Base-by-base conservation (phyloP, 768 basidiomycete genomes). In the Amylocystis lapponica region DNA sequence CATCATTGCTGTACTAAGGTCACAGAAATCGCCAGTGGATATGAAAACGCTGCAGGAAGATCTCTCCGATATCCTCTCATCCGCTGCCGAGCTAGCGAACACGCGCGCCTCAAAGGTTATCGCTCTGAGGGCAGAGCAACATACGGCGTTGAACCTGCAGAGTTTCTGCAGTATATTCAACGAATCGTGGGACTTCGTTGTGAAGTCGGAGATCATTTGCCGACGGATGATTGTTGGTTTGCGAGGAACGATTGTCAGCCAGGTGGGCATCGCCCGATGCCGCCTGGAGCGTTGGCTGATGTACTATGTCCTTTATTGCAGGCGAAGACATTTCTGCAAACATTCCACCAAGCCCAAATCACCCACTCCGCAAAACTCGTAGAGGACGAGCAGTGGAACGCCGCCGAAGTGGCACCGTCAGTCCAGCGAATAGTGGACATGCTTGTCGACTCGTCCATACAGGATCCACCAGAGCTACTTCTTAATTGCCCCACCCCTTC, bases 381-480 rank as follows among this genome's bases (percentile, higher is more conserved):
- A 7, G 93, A 98, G 61, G 92, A 97, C 52, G 96, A 99, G 58
- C 86, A 84, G 47, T 98, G 96, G 96, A 79, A 71, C 45, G 86
- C 86, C 13, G 72, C 79, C 12, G 89, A 96, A 43, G 79, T 95
- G 12, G 67, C 81, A 1, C 56, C 68, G 4, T 50, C 66, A 4
- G 64, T 88, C 21, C 95, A 98, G 63, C 75, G 72, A 37, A 68
- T 79, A n/a, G 74, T 83, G 27, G 75, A 87, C 53, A 66, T 83
- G 8, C 64, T 99, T 38, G 73, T 96, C 14, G 81, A 86, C 49
- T 78, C 83, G 20, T 94, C 95, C 5, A 79, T 96, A 23, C 71
- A 69, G 12, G 91, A 97, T 62, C 84, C 90, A 1, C 69, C 74
- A 14, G 86, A 86, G 54, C 74, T 93, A 31, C 48, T 70, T 29